Evolutionary conservation across 192 early-diverging fungal species (phyloP), one percentile per base, ranked within the genome.

Genomic region (Mortierella claussenii): DNA sequence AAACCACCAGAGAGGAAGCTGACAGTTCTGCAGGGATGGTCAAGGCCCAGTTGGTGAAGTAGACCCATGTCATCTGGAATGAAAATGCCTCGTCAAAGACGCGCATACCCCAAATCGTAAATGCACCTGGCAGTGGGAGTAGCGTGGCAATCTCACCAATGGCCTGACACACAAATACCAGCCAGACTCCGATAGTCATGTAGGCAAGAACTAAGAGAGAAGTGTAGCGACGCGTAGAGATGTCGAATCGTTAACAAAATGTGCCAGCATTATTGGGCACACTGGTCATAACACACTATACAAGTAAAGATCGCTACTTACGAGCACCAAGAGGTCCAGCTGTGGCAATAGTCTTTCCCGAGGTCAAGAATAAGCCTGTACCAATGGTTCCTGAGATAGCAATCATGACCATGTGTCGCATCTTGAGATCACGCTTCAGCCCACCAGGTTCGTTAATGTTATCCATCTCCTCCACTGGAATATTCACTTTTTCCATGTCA

Each of bases 401-500:
- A 28, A 68, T 88, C 87, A 88, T 88, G 55, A 82, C 79, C 85
- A 88, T 86, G 46, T 88, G 87, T 4, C 87, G 82, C 21, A 82
- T 65, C 33, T 79, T 84, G 56, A 88, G 20, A 23, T 68, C 66
- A 42, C 66, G 55, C 49, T 60, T 68, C 66, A 60, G 36, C 23
- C 66, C 56, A 27, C 54, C 45, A 20, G 3, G 8, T 5, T 58
- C 42, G 17, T 60, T 50, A 17, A 60, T 3, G 18, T 52, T 53
- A 27, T 33, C 55, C 65, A 67, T 67, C 4, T 67, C 43, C 55
- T 67, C 65, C 6, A 57, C 65, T 17, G 54, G 45, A 15, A 67
- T 57, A 24, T 48, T 37, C 10, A 67, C 27, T 11, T 67, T 67
- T 51, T 67, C 55, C 32, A 55, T 55, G 18, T 34, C 46, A 13